These are phyloP conservation scores for Leucocoprinus birnbaumii DNA, from an alignment of 768 basidiomycete species.

Conservation along the genomic window DNA sequence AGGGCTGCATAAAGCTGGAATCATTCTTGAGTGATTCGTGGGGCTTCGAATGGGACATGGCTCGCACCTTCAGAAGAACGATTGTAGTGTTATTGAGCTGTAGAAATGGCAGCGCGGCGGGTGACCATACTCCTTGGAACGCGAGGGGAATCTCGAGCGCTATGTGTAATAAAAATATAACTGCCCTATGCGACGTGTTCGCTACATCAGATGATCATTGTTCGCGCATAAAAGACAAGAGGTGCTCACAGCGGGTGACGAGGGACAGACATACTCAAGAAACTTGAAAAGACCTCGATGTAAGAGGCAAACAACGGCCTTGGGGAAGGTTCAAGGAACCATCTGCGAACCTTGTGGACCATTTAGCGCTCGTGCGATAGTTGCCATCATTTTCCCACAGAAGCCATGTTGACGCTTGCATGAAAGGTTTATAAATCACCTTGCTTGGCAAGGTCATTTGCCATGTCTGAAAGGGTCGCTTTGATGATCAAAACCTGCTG, in stretches of 20 bases:
- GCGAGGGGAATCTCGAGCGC: constrained; percentile 77
- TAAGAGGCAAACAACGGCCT: no score
- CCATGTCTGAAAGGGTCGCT: no score
- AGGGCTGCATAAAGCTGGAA: constrained; percentile 68
- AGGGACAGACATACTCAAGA: constrained; percentile 1
- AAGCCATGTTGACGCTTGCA: no score
- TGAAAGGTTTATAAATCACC: no score
- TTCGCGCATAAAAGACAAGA: background rate
- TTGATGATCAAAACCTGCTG: no score
- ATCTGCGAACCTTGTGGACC: no score
- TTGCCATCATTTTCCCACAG: no score
- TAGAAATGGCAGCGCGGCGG: constrained; percentile 64
- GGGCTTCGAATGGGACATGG: background rate
- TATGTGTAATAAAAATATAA: constrained; percentile 76
- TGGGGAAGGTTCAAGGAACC: no score
- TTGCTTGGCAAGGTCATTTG: no score
- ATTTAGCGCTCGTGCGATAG: no score
- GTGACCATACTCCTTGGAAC: constrained; percentile 70
- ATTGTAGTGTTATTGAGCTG: constrained; percentile 82
- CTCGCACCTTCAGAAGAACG: constrained; percentile 68
- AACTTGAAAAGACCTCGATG: no score
- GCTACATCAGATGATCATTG: background rate
- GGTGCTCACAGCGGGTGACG: background rate
- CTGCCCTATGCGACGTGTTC: constrained; percentile 26
- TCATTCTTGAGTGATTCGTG: background rate